phyloP scores from a whole-genome alignment of 768 basidiomycete genomes.

The Hypholoma fasciculare region DNA sequence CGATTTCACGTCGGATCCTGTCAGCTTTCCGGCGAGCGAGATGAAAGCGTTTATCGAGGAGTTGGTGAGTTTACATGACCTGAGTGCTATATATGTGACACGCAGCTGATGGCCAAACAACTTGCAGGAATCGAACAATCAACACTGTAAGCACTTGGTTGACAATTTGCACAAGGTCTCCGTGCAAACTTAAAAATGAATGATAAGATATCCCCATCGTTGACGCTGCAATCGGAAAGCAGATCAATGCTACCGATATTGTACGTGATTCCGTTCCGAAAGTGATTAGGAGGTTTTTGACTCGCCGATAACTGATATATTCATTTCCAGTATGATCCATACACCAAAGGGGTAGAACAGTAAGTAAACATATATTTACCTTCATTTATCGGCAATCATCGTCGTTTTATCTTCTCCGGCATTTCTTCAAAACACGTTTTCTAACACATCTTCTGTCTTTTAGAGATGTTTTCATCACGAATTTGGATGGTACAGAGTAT shows the following conservation, averaged over 20 bases:
- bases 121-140: conserved; percentile 14
- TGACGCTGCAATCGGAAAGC: conserved; percentile 60
- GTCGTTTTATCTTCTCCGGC: background rate
- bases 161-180: conserved; percentile 17
- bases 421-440: background rate
- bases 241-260: conserved; percentile 58
- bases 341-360: conserved; percentile 60
- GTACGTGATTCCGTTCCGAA: conserved; percentile 37
- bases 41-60: conserved; percentile 45
- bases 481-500: conserved; percentile 72
- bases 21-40: conserved; percentile 57
- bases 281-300: background rate
- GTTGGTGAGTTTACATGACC: background rate
- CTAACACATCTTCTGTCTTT: background rate
- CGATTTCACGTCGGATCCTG: conserved; percentile 70
- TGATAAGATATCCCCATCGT: conserved; percentile 66
- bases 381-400: background rate
- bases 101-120: background rate
- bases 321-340: conserved; percentile 60
- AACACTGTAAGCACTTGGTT: conserved; percentile 24
- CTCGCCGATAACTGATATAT: conserved; percentile 1
- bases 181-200: conserved; percentile 5
- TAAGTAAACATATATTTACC: conserved; percentile 18
- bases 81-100: background rate
- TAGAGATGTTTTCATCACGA: conserved; percentile 73